A percentile compares a stretch with the other conserved stretches of the same genome.
These are phyloP conservation scores for Carallia pectinifolia DNA, from an alignment of 345 rosid species.

Conservation along the genomic window DNA sequence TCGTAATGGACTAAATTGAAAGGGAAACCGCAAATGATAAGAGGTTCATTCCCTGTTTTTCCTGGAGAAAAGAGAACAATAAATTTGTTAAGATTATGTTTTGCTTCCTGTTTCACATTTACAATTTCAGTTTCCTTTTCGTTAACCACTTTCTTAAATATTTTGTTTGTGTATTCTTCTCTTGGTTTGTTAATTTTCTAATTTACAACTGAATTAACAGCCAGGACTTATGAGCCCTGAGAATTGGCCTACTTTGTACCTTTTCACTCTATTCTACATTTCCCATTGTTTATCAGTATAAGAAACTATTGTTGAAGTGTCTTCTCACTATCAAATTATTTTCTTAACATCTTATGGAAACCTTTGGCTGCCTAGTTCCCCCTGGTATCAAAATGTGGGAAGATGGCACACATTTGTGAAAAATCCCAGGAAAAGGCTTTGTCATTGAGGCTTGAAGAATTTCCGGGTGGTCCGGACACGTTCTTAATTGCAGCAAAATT, in stretches of 20 bases:
- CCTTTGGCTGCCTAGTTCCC: slow-evolving; percentile 71
- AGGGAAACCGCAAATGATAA: too few relatives aligned
- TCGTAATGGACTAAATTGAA: too few relatives aligned
- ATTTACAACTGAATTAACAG: background rate
- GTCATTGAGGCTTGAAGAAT: slow-evolving; percentile 53
- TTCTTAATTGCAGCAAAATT: slow-evolving; percentile 68
- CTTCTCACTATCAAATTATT: background rate
- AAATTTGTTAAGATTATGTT: too few relatives aligned
- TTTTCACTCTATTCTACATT: too few relatives aligned
- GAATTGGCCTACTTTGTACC: too few relatives aligned
- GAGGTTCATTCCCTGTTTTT: too few relatives aligned
- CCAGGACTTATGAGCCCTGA: too few relatives aligned
- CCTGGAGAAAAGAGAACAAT: too few relatives aligned
- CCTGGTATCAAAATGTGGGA: slow-evolving; percentile 77
- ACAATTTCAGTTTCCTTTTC: background rate
- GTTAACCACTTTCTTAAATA: background rate
- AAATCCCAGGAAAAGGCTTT: slow-evolving; percentile 40
- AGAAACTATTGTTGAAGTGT: background rate
- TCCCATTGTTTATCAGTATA: background rate
- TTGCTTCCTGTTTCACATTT: too few relatives aligned
- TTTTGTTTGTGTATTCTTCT: background rate
- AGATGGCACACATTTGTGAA: slow-evolving; percentile 59
- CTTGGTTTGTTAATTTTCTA: background rate
- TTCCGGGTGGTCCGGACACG: slow-evolving; percentile 74
- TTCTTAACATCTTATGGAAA: slow-evolving; percentile 11